These are phyloP conservation scores for Pythium oligandrum DNA, from an alignment of 352 stramenopile species.

Conservation along the genomic window DNA sequence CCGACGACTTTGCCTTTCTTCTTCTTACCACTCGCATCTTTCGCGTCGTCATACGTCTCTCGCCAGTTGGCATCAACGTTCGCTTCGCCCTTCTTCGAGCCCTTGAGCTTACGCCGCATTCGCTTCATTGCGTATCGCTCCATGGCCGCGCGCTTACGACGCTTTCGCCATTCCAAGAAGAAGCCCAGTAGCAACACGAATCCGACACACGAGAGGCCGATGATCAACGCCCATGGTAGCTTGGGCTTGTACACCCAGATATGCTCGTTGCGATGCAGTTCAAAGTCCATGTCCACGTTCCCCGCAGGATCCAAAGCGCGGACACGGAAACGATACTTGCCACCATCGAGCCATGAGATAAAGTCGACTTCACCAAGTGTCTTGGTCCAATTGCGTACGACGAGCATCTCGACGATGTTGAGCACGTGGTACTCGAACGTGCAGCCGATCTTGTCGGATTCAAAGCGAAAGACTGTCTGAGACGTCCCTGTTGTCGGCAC, in stretches of 20 bases:
- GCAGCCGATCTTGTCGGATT: slow-evolving; percentile 81
- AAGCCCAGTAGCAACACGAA: slow-evolving; percentile 71
- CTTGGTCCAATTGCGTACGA: slow-evolving; percentile 76
- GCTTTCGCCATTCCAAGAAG: slow-evolving; percentile 90
- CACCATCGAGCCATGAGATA: slow-evolving; percentile 59
- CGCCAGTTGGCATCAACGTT: slow-evolving; percentile 68
- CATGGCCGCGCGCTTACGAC: slow-evolving; percentile 87
- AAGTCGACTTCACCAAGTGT: slow-evolving; percentile 42
- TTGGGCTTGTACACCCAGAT: slow-evolving; percentile 90
- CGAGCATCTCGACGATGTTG: slow-evolving; percentile 76
- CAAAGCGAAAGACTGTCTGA: slow-evolving; percentile 84
- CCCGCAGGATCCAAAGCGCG: slow-evolving; percentile 86
- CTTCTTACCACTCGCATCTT: slow-evolving; percentile 55
- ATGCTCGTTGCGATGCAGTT: slow-evolving; percentile 86
- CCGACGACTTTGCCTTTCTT: slow-evolving; percentile 31
- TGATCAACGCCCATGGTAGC: slow-evolving; percentile 88
- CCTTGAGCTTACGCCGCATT: slow-evolving; percentile 92
- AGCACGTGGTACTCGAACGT: slow-evolving; percentile 93
- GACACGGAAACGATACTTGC: slow-evolving; percentile 89
- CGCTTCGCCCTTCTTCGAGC: slow-evolving; percentile 43
- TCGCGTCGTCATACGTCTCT: slow-evolving; percentile 63
- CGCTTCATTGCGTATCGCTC: slow-evolving; percentile 94
- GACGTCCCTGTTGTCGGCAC: slow-evolving; percentile 44
- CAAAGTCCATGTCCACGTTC: slow-evolving; percentile 89
- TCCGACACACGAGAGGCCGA: slow-evolving; percentile 66